Percentiles rank a stretch among this genome's conserved stretches.
Conservation (phyloP, 2,329 filamentous ascomycete genomes). For the Curvularia hawaiiensis region DNA sequence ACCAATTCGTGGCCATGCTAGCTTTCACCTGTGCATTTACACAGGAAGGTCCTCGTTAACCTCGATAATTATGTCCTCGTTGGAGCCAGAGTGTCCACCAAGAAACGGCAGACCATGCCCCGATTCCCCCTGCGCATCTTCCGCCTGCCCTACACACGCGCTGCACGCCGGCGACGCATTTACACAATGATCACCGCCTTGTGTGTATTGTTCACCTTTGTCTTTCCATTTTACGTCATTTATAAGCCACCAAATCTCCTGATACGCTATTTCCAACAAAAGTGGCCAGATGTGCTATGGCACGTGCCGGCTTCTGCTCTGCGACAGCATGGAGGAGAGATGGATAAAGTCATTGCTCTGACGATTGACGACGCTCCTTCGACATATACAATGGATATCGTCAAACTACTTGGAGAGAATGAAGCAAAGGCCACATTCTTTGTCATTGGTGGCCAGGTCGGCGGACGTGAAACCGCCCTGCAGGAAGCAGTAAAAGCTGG, state of each 20-base stretch:
- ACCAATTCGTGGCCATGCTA: conserved; percentile 1
- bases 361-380: conserved; percentile 90
- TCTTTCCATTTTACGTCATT: conserved; percentile 63
- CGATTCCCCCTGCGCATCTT: conserved; percentile 37
- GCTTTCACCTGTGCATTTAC: neutral
- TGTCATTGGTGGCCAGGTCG: conserved; percentile 79
- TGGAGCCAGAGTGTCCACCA: neutral
- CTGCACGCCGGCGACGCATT: conserved; percentile 46
- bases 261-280: conserved; percentile 71
- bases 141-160: conserved; percentile 45
- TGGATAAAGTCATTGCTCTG: conserved; percentile 72
- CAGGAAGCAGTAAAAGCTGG: conserved; percentile 59
- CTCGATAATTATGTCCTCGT: conserved; percentile 1
- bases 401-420: conserved; percentile 67
- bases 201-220: conserved; percentile 32
- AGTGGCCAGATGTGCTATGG: conserved; percentile 81
- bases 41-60: neutral
- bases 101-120: conserved; percentile 28
- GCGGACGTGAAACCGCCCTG: conserved; percentile 57
- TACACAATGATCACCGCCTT: conserved; percentile 45
- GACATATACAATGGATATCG: conserved; percentile 70
- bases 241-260: conserved; percentile 81
- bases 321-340: neutral
- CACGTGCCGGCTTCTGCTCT: conserved; percentile 58
- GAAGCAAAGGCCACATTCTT: conserved; percentile 84